Conservation (phyloP, 805 yeast genomes). For the Kodamaea kakaduensis region DNA sequence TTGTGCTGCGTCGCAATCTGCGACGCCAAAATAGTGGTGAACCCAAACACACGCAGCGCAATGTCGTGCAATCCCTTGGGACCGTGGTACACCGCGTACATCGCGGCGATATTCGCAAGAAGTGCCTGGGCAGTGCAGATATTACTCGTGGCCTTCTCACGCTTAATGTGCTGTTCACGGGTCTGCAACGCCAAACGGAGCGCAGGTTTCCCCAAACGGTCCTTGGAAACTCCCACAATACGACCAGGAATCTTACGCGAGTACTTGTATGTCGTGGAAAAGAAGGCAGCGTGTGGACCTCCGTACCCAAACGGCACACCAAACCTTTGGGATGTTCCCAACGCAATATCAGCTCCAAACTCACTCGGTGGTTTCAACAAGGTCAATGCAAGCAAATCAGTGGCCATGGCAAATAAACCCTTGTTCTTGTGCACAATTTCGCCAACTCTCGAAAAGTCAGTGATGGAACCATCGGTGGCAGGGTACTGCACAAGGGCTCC, state of each 20-base stretch:
- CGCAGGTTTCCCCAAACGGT: slow-evolving; percentile 86
- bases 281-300: slow-evolving; percentile 98
- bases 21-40: slow-evolving; percentile 67
- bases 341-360: slow-evolving; percentile 87
- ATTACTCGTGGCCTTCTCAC: slow-evolving; percentile 97
- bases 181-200: slow-evolving; percentile 92
- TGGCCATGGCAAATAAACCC: slow-evolving; percentile 79
- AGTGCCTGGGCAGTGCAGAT: slow-evolving; percentile 98
- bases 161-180: slow-evolving; percentile 95
- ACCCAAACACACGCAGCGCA: slow-evolving; percentile 70
- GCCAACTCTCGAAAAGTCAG: slow-evolving; percentile 52
- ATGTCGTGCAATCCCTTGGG: slow-evolving; percentile 78
- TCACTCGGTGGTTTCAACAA: slow-evolving; percentile 77
- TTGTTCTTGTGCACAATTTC: slow-evolving; percentile 65
- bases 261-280: slow-evolving; percentile 75
- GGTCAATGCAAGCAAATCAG: slow-evolving; percentile 88
- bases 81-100: slow-evolving; percentile 96
- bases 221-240: slow-evolving; percentile 89
- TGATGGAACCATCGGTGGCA: slow-evolving; percentile 68
- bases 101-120: slow-evolving; percentile 91
- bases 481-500: slow-evolving; percentile 93
- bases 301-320: slow-evolving; percentile 98
- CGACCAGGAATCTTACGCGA: slow-evolving; percentile 96
- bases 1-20: slow-evolving; percentile 45
- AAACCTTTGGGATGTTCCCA: slow-evolving; percentile 91